Conservation (phyloP, 129 eudicot species). For the Centella asiatica region DNA sequence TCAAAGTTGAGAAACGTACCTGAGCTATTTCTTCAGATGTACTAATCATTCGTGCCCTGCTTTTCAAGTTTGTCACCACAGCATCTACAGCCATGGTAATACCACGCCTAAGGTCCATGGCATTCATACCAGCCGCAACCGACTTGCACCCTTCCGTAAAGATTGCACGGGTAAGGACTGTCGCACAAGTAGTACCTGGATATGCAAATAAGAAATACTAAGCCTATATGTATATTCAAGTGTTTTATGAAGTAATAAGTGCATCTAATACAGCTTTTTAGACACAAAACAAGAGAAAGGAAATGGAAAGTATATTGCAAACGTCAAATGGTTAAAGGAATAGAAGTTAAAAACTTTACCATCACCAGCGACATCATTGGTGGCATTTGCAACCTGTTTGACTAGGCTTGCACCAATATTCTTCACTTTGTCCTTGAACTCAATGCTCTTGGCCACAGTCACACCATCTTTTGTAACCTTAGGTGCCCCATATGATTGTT, state of each 20-base stretch:
- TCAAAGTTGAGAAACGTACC: constrained; percentile 27
- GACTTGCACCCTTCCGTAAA: constrained; percentile 58
- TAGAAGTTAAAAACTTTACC: background rate
- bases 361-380: constrained; percentile 28
- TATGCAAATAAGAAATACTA: background rate
- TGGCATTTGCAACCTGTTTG: constrained; percentile 83
- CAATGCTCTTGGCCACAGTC: constrained; percentile 73
- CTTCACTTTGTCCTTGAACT: constrained; percentile 65
- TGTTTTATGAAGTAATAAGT: no score
- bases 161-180: constrained; percentile 82
- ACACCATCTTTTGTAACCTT: constrained; percentile 95
- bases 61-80: constrained; percentile 69
- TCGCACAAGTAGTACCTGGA: constrained; percentile 86
- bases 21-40: constrained; percentile 89
- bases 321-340: background rate
- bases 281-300: background rate
- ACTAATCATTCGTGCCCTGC: constrained; percentile 78
- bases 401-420: constrained; percentile 85
- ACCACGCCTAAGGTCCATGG: constrained; percentile 70
- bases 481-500: constrained; percentile 56
- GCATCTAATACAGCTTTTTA: no score
- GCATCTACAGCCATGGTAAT: constrained; percentile 80
- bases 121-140: constrained; percentile 68
- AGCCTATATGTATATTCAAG: no score
- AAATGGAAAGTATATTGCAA: background rate